Evolutionary conservation across 176 grass and related monocot species (phyloP), one percentile per base, ranked within the genome.

Genomic region (Microstegium vimineum): DNA sequence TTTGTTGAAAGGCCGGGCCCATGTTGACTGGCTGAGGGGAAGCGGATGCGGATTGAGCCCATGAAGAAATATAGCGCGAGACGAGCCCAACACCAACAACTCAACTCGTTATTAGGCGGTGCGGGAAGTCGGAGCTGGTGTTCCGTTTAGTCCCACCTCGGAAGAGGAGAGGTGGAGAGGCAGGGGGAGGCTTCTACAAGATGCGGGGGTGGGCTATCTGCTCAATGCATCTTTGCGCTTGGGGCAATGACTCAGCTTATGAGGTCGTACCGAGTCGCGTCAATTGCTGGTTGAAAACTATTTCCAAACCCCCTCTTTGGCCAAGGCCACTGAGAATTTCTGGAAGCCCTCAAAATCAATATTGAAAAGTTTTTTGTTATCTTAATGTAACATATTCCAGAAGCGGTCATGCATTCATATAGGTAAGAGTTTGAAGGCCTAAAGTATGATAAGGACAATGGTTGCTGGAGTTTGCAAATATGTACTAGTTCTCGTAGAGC

Each of bases 211-310:
- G 57, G 33, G 47, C 47, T 0, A 18, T 16, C 5, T 0, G 14
- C n/a, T n/a, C n/a, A n/a, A n/a, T n/a, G 2, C 17, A 92, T 92
- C 90, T 92, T 92, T 92, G 90, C 87, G 90, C 90, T 92, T 92
- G 86, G 86, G 90, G 90, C 90, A 89, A 89, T 92, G 87, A 92
- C 87, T 87, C 83, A 92, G 87, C 90, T 92, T 84, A 87, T 92
- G 87, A 92, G 90, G 89, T 87, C 0, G 81, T 81, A 87, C 85
- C 85, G 85, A 91, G 85, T 87, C 90, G 90, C 90, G 86, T 93
- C 88, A 91, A 96, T 93, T 91, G 90, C 94, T 96, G 88, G 94
- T 96, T 96, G 91, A 62, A 82, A 73, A 83, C 81, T 93, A 93
- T 93, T 93, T 90, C 87, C 91, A 93, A 90, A 93, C 84, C 87